Conservation (phyloP, 2,329 filamentous ascomycete species). For the Escovopsis sp. region DNA sequence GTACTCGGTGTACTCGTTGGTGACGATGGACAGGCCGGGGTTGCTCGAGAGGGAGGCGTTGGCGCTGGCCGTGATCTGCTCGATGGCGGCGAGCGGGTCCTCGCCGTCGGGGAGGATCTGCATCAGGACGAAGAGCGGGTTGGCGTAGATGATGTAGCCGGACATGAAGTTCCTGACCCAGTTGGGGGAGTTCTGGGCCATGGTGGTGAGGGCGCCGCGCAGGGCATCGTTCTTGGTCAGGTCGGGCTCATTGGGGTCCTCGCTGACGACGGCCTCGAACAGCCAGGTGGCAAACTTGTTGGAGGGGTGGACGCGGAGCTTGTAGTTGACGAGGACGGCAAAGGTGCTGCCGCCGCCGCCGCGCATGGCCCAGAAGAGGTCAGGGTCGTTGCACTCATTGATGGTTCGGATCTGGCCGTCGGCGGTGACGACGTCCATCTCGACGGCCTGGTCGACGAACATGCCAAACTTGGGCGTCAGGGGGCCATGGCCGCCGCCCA, state of each 20-base stretch:
- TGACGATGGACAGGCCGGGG: conserved; percentile 1
- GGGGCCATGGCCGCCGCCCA: conserved; percentile 44
- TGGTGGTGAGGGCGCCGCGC: neutral
- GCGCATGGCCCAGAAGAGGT: conserved; percentile 44
- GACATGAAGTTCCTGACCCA: neutral
- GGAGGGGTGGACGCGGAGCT: conserved; percentile 27
- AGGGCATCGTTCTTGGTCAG: conserved; percentile 31
- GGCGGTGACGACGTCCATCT: conserved; percentile 36
- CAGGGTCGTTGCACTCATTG: conserved; percentile 27
- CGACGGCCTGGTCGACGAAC: conserved; percentile 42
- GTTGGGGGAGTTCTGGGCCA: neutral
- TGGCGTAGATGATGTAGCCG: neutral
- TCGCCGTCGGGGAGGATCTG: conserved; percentile 1
- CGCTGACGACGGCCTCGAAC: conserved; percentile 29
- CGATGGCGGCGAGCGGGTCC: neutral
- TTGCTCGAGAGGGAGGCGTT: neutral
- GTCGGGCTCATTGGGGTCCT: conserved; percentile 30
- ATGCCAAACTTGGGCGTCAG: conserved; percentile 41
- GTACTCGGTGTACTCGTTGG: neutral
- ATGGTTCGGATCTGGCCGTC: conserved; percentile 29
- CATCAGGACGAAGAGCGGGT: neutral
- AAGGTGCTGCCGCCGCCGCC: conserved; percentile 35
- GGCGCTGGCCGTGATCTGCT: neutral
- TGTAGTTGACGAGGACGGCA: conserved; percentile 29
- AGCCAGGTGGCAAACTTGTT: conserved; percentile 35